Evolutionary conservation across 176 grass and related monocot genomes (phyloP), one percentile per base, ranked within the genome.

Genomic region (Musa troglodytarum): DNA sequence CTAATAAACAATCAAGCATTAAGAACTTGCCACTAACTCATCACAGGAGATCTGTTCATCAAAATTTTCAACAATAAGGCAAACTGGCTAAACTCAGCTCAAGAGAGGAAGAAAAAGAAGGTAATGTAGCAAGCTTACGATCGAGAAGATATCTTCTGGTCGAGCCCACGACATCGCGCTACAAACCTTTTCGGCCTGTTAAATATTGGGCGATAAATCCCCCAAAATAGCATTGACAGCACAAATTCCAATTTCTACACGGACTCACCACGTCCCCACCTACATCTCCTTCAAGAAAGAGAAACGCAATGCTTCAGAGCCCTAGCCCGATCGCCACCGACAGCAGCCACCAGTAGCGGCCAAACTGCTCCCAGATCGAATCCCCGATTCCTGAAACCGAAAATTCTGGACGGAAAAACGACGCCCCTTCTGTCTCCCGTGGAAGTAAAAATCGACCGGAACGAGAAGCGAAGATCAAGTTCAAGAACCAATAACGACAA

Each of bases 161-260:
- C 78, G 57, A 8, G 69, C 69, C 78, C 78, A 80, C 78, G 78
- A 80, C 78, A 73, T 80, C 69, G 78, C 71, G n/a, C 56, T 57
- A 16, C 23, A 80, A 34, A 73, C 29, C 58, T 23, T 20, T 65
- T 63, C 20, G 34, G 59, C 55, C 69, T n/a, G 19, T 50, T 43
- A 72, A 80, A 80, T 50, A 72, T 57, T 28, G 52, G 56, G 64
- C 65, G 65, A 68, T 34, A 34, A 5, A 43, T 15, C 24, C 2
- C 25, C 9, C 17, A 57, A 10, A 4, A 80, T 73, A n/a, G 69
- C 68, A 80, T 64, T 20, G 78, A 57, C 20, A 73, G 56, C 49
- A 34, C 29, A 34, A 34, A 34, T 34, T 34, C 10, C 49, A 25
- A 53, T 28, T 63, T 24, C 69, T 34, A 69, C 20, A 50, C 54